These are phyloP conservation scores for Cubamyces lactineus DNA, from an alignment of 768 basidiomycete genomes.

Conservation along the genomic window DNA sequence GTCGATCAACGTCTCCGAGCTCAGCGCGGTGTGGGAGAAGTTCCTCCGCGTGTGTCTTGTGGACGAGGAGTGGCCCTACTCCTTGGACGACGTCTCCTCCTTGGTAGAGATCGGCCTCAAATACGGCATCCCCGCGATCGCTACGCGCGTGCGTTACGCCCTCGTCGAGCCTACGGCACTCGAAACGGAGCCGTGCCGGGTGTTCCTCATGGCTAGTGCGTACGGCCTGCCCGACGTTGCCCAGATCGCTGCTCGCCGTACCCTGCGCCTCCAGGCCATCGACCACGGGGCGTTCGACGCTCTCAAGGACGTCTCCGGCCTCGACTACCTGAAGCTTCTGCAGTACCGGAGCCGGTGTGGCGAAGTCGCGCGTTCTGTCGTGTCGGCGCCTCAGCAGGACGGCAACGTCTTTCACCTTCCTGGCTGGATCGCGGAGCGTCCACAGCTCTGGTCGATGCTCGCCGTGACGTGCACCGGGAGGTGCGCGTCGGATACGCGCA, in stretches of 20 bases:
- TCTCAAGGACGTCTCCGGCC: background rate
- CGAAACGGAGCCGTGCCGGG: slow-evolving; percentile 4
- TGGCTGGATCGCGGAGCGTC: background rate
- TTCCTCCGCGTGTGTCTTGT: background rate
- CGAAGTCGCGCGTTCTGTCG: background rate
- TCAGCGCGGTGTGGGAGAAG: slow-evolving; percentile 2
- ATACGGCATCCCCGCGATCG: background rate
- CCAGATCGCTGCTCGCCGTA: background rate
- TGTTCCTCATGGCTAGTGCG: slow-evolving; percentile 3
- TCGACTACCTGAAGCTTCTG: background rate
- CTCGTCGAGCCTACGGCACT: background rate
- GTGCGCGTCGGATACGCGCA: background rate
- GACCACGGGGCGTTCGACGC: background rate
- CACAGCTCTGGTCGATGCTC: background rate
- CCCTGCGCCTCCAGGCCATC: background rate
- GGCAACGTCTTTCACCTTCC: background rate
- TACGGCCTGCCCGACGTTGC: slow-evolving; percentile 3
- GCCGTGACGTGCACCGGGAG: background rate
- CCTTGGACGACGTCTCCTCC: too few relatives aligned
- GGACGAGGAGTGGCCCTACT: background rate
- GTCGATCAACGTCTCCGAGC: background rate
- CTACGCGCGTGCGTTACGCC: background rate
- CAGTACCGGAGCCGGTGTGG: background rate
- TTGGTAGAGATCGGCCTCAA: background rate
- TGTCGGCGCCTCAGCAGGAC: background rate